Evolutionary conservation across 139 green algal genomes (phyloP), one percentile per base, ranked within the genome.

Genomic region (Volvox africanus): DNA sequence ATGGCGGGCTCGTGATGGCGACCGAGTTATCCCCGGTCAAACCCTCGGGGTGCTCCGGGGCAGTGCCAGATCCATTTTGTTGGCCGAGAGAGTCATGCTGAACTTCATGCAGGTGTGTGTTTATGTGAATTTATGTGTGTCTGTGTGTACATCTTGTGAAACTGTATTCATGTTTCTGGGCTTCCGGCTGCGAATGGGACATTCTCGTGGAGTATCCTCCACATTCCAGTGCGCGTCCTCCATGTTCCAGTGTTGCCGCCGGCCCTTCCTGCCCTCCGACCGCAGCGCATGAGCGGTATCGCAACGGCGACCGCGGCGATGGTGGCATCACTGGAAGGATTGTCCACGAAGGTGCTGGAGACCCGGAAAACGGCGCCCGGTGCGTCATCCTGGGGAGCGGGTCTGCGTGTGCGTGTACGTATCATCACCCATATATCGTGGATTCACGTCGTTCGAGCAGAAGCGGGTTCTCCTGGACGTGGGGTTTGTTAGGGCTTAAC

Each of bases 81-180:
- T 97, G 76, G 98, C 97, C 9, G 98, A 99, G 94, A 95, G 98
- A 0, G 92, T 99, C 21, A 97, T 96, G 13, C 96, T 99, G 62
- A 99, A 99, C 95, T 99, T 99, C 92, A 98, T 99, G 98, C 98
- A 99, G 94, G 92, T 93, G 24, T 26, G 94, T 9, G 14, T 24
- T 36, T 75, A 24, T 73, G 28, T 69, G 33, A 73, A 1, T 37
- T 9, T 61, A 28, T 73, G 16, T 9, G 44, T 9, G 44, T 9
- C 44, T 55, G 44, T 9, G 44, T 9, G 44, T 9, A 55, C 9
- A 55, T 55, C 44, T 9, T 55, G 9, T 55, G 44, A 55, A 55
- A 55, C 9, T 55, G 44, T 55, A 14, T 55, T 9, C 44, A 55
- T 9, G 44, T 55, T 5, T 55, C 5, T 55, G 44, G 9, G 44